Base-by-base conservation (phyloP, 2,329 filamentous ascomycete species). In the Colletotrichum sojae region DNA sequence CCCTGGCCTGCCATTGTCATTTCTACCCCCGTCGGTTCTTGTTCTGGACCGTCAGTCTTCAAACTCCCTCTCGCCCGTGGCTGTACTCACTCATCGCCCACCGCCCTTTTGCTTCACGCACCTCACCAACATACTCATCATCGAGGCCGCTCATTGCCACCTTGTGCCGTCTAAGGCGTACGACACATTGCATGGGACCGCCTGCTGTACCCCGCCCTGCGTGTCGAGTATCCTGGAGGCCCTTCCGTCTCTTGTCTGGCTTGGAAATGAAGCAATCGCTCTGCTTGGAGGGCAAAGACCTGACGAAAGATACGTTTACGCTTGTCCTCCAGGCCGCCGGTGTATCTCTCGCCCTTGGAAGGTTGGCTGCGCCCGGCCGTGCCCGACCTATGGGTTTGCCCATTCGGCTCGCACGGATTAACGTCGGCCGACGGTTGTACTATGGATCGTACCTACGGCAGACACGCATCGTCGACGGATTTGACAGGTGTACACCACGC, bases 61-160 rank as follows among this genome's bases (percentile, higher is more conserved):
- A 9, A 43, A 58, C 45, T 46, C 43, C 48, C 12, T 53, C 31
- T 48, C 43, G 61, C 15, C 31, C 43, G 20, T 58, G 27, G 53
- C 36, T 53, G 58, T 46, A 15, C 45, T 10, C 31, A 36, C 31
- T 36, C 10, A 3, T 18, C 27, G 36, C 40, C 64, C 60, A 64
- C 65, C 60, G 53, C 60, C 53, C 46, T 64, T 64, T 58, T n/a
- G 36, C 16, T 20, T 54, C 52, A 15, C 39, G 27, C 31, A 53
- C 57, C 45, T 53, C 45, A 52, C 9, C 6, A 9, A 36, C 31
- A 36, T 8, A n/a, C 40, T 27, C 25, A 46, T 20, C 59, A 52
- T 16, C 39, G 39, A 43, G 20, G 16, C 27, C 25, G 22, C n/a
- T n/a, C 20, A 18, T 27, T 52, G 9, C 18, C 36, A 20, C 40